phyloP scores from a whole-genome alignment of 495 filamentous ascomycete species.

The Hyaloscypha bicolor region DNA sequence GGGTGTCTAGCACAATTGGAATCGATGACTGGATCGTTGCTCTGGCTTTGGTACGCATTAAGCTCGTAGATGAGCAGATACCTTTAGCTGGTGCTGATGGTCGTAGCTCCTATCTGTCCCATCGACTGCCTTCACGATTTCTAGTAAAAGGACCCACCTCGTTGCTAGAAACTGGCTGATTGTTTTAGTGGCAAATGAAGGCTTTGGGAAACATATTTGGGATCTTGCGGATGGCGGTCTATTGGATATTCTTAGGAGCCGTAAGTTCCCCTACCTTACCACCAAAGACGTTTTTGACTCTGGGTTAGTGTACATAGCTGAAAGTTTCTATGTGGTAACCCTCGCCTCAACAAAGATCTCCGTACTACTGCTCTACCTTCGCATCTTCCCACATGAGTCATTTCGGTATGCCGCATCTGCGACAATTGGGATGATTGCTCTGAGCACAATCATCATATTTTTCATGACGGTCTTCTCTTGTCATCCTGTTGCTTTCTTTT shows the following conservation, averaged over 20 bases:
- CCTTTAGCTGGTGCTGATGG: neutral
- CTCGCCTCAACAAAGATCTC: conserved; percentile 50
- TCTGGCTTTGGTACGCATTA: conserved; percentile 11
- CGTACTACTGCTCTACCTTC: conserved; percentile 54
- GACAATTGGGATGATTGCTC: conserved; percentile 35
- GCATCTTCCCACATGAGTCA: conserved; percentile 45
- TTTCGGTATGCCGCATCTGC: conserved; percentile 36
- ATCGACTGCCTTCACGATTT: conserved; percentile 7
- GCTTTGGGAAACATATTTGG: conserved; percentile 25
- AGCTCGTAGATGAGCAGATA: neutral
- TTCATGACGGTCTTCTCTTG: conserved; percentile 42
- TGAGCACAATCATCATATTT: conserved; percentile 10
- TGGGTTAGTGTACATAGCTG: conserved; percentile 42
- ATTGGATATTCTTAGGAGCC: conserved; percentile 11
- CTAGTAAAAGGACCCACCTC: conserved; percentile 2
- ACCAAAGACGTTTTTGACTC: neutral
- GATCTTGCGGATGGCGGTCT: conserved; percentile 19
- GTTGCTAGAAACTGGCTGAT: neutral
- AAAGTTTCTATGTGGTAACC: conserved; percentile 41
- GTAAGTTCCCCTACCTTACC: neutral
- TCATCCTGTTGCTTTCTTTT: conserved; percentile 41
- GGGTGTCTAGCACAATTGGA: conserved; percentile 3
- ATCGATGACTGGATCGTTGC: conserved; percentile 10
- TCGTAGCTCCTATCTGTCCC: conserved; percentile 2
- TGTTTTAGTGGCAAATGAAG: conserved; percentile 12